phyloP scores from a whole-genome alignment of 306 rosid genomes.

The Glycine soja region DNA sequence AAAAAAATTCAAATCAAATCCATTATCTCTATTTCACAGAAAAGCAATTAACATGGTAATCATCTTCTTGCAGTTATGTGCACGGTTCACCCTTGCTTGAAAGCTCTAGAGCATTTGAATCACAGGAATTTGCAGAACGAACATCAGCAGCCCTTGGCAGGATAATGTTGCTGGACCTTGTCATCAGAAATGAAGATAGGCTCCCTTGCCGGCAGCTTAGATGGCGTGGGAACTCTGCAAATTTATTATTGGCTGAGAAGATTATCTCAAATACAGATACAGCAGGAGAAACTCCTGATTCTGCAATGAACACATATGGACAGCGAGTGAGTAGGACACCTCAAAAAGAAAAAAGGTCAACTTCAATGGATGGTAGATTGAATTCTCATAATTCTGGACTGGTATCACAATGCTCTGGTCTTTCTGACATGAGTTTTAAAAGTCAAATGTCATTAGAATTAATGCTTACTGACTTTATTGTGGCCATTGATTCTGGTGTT shows the following conservation, averaged over 20 bases:
- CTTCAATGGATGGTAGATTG: constrained; percentile 61
- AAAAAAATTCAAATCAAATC: constrained; percentile 20
- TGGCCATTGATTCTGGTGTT: constrained; percentile 93
- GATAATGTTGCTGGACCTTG: constrained; percentile 85
- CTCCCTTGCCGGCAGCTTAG: constrained; percentile 89
- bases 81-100: constrained; percentile 94
- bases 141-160: constrained; percentile 87
- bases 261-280: constrained; percentile 55
- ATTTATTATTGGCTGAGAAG: constrained; percentile 81
- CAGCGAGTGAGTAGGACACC: constrained; percentile 57
- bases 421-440: constrained; percentile 60
- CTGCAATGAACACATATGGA: constrained; percentile 61
- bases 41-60: constrained; percentile 22
- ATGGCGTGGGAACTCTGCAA: constrained; percentile 95
- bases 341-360: constrained; percentile 74
- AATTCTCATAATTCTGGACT: constrained; percentile 54
- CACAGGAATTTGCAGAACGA: constrained; percentile 69
- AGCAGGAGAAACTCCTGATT: constrained; percentile 66
- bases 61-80: constrained; percentile 69
- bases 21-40: constrained; percentile 19
- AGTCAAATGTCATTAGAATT: constrained; percentile 56
- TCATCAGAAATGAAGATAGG: constrained; percentile 97
- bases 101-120: constrained; percentile 77
- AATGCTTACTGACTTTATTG: constrained; percentile 56
- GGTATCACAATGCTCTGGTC: constrained; percentile 67